These are phyloP conservation scores for Didymella pinodella DNA, from an alignment of 2,329 filamentous ascomycete genomes.

Conservation along the genomic window DNA sequence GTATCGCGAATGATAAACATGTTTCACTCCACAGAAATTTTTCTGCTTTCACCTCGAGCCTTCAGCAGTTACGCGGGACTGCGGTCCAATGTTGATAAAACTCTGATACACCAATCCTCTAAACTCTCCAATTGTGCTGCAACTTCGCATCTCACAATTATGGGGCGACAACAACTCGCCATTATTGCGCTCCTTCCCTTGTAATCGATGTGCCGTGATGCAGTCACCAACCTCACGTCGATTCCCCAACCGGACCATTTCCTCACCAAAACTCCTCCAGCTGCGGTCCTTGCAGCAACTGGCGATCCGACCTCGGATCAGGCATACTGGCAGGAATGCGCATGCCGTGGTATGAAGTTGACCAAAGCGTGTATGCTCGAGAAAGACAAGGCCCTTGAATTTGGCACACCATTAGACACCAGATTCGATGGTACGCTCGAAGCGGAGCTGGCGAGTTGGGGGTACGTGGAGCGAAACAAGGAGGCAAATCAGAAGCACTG, in stretches of 20 bases:
- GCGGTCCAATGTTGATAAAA: too few relatives aligned
- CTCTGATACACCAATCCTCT: too few relatives aligned
- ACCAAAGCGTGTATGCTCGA: background rate
- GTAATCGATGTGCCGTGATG: background rate
- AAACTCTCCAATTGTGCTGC: too few relatives aligned
- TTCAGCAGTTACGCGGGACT: too few relatives aligned
- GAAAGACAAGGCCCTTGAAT: background rate
- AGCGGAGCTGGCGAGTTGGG: background rate
- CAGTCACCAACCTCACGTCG: background rate
- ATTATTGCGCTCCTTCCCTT: background rate
- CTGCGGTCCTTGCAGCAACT: background rate
- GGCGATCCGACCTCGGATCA: background rate
- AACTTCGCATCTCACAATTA: background rate
- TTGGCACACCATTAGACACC: background rate
- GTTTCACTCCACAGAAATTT: too few relatives aligned
- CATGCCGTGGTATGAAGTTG: conserved; percentile 1
- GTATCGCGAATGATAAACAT: too few relatives aligned
- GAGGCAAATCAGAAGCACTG: background rate
- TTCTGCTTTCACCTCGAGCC: too few relatives aligned
- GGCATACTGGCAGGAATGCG: background rate
- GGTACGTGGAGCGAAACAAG: background rate
- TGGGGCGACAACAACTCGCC: background rate
- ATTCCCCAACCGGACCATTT: background rate
- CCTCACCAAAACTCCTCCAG: background rate
- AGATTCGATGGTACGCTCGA: conserved; percentile 4